Evolutionary conservation across 345 rosid species (phyloP).

Genomic region (Excoecaria cochinchinensis): DNA sequence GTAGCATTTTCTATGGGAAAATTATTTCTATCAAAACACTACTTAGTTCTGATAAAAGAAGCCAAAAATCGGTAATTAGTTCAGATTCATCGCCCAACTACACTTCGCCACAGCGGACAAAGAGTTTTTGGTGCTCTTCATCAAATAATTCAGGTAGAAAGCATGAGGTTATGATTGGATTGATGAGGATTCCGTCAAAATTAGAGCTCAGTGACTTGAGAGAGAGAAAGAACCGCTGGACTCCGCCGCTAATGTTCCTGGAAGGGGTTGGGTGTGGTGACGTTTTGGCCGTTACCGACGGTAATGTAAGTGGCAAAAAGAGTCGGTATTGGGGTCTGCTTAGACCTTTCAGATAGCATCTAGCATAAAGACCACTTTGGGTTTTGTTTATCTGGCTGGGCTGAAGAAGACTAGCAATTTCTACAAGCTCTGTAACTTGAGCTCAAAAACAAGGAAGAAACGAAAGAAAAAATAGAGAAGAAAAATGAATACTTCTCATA

Average conservation of each 20-base stretch:
- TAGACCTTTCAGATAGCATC: not conserved
- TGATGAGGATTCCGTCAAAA: conserved; percentile 29
- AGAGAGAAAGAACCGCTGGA: conserved; percentile 35
- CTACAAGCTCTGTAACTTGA: too few relatives aligned
- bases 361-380: too few relatives aligned
- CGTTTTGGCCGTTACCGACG: not conserved
- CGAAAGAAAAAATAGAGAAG: too few relatives aligned
- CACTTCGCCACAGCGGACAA: not conserved
- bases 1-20: conserved; percentile 14
- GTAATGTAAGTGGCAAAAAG: not conserved
- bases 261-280: not conserved
- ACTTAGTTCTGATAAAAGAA: not conserved
- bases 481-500: too few relatives aligned
- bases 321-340: not conserved
- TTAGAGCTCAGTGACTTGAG: conserved; percentile 45
- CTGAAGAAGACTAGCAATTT: too few relatives aligned
- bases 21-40: not conserved
- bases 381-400: too few relatives aligned
- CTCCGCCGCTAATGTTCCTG: conserved; percentile 35
- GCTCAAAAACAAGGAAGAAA: too few relatives aligned
- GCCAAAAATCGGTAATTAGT: not conserved
- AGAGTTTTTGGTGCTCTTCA: not conserved
- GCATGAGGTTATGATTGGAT: conserved; percentile 13
- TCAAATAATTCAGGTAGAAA: not conserved
- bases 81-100: not conserved